A percentile compares a stretch with the other conserved stretches of the same genome.
phyloP scores from a whole-genome alignment of 2,329 filamentous ascomycete genomes.

The Conoideocrella luteorostrata region DNA sequence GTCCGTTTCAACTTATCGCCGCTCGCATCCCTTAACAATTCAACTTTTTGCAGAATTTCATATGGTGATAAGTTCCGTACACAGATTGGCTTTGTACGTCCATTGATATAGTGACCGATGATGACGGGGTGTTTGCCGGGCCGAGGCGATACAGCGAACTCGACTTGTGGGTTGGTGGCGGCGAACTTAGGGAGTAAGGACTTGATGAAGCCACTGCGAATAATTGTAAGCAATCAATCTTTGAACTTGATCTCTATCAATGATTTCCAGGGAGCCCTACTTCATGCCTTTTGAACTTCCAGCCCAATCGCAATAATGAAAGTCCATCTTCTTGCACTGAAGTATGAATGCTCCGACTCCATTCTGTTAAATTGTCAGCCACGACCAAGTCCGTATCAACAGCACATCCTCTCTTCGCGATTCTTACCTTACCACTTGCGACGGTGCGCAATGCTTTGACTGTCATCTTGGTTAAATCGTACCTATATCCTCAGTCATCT shows the following conservation, averaged over 20 bases:
- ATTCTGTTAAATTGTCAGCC: conserved; percentile 55
- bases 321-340: conserved; percentile 91
- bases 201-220: conserved; percentile 69
- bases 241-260: background rate
- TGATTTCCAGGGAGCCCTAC: conserved; percentile 38
- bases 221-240: background rate
- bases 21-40: conserved; percentile 65
- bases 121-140: conserved; percentile 87
- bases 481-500: conserved; percentile 22
- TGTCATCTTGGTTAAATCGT: conserved; percentile 42
- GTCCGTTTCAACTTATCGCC: conserved; percentile 65
- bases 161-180: conserved; percentile 73
- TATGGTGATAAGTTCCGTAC: conserved; percentile 78
- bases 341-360: conserved; percentile 95
- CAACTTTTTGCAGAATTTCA: conserved; percentile 74
- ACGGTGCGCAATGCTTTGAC: conserved; percentile 47
- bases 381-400: too few relatives aligned
- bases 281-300: conserved; percentile 95
- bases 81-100: conserved; percentile 76
- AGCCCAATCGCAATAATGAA: conserved; percentile 96
- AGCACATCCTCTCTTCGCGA: too few relatives aligned
- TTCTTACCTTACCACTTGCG: conserved; percentile 45
- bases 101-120: conserved; percentile 88
- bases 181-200: conserved; percentile 72
- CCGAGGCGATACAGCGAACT: conserved; percentile 85